Evolutionary conservation across 2,329 filamentous ascomycete genomes (phyloP).

Genomic region (Ascochyta rabiei): DNA sequence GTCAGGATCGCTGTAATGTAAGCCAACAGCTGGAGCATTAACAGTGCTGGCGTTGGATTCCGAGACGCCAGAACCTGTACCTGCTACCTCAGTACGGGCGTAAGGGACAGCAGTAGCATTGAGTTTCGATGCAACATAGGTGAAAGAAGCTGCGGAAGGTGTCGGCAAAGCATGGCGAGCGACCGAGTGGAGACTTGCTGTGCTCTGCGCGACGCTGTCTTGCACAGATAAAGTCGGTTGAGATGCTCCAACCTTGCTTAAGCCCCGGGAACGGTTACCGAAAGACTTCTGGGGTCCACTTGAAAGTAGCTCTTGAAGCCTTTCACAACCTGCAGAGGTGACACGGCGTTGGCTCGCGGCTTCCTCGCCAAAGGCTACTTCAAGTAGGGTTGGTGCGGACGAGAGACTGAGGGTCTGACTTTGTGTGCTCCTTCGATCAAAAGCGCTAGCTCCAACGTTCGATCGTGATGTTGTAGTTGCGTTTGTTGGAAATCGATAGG

Average conservation of each 20-base stretch:
- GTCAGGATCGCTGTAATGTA: conserved; percentile 40
- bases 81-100: neutral
- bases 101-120: conserved; percentile 29
- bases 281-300: conserved; percentile 17
- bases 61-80: conserved; percentile 4
- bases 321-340: neutral
- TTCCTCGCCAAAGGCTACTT: conserved; percentile 32
- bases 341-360: conserved; percentile 14
- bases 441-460: neutral
- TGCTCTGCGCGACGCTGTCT: conserved; percentile 36
- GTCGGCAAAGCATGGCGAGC: conserved; percentile 17
- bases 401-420: neutral
- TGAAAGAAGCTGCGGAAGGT: neutral
- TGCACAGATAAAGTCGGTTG: conserved; percentile 27
- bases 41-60: conserved; percentile 17
- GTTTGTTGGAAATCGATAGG: conserved; percentile 34
- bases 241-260: conserved; percentile 35
- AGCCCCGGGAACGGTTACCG: conserved; percentile 21
- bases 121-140: conserved; percentile 16
- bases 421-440: neutral
- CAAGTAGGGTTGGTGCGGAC: conserved; percentile 14
- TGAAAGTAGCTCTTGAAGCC: neutral
- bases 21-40: conserved; percentile 13
- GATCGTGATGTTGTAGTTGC: neutral
- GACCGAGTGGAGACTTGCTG: conserved; percentile 7